These are phyloP conservation scores for Podospora pseudoanserina DNA, from an alignment of 495 filamentous ascomycete species.

Conservation along the genomic window DNA sequence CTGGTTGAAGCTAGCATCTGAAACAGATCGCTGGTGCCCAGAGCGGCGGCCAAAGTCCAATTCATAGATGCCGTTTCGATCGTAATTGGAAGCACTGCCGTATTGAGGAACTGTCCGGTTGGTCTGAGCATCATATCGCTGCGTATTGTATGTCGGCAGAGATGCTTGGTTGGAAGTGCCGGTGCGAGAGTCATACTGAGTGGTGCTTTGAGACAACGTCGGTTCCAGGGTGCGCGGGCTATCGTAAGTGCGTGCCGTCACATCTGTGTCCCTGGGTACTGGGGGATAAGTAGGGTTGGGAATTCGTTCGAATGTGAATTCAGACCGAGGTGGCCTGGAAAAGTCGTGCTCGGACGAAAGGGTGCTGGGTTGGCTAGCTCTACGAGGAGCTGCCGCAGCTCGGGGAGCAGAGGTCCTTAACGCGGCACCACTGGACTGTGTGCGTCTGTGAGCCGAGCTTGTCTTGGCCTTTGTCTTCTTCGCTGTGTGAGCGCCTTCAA, in stretches of 20 bases:
- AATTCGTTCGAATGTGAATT: not conserved
- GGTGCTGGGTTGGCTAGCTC: not conserved
- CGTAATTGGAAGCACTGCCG: not conserved
- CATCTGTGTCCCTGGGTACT: not conserved
- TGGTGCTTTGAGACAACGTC: not conserved
- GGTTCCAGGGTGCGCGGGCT: not conserved
- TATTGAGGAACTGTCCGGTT: not conserved
- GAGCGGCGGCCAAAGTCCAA: not conserved
- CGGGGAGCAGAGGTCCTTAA: not conserved
- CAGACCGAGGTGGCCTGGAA: not conserved
- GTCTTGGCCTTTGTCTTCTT: slow-evolving; percentile 12
- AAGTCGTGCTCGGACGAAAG: not conserved
- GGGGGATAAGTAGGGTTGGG: not conserved
- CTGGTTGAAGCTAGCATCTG: not conserved
- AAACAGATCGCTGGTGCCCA: not conserved
- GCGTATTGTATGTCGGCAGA: not conserved
- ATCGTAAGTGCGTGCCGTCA: not conserved
- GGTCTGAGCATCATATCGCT: not conserved
- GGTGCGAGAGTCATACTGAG: not conserved
- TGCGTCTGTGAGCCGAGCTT: slow-evolving; percentile 36
- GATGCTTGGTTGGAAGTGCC: not conserved
- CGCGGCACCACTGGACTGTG: slow-evolving; percentile 29
- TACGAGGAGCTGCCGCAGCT: not conserved
- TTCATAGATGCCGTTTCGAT: not conserved
- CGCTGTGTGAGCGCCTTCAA: slow-evolving; percentile 28